Evolutionary conservation across 2,329 filamentous ascomycete species (phyloP).

Genomic region (Microthyrium microscopicum): DNA sequence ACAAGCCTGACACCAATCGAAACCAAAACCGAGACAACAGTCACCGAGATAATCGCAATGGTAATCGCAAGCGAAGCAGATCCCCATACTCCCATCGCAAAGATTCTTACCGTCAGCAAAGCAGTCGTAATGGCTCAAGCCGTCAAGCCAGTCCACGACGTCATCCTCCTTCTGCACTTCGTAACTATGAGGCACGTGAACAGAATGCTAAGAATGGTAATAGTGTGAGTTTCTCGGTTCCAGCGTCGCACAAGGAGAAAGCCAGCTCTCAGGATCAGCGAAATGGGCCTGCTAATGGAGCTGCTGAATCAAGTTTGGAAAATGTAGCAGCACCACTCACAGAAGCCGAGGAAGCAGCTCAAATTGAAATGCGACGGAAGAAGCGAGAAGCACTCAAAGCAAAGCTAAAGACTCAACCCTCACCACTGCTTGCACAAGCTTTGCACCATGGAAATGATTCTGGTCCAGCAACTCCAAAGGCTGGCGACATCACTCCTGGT

Average conservation of each 20-base stretch:
- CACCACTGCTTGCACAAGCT: constrained; percentile 59
- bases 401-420: constrained; percentile 56
- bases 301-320: constrained; percentile 30
- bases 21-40: constrained; percentile 1
- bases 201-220: neutral
- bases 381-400: constrained; percentile 71
- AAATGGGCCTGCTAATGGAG: neutral
- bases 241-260: constrained; percentile 3
- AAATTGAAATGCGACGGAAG: constrained; percentile 72
- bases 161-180: neutral
- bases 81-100: neutral
- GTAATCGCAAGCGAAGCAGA: neutral
- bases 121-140: no score
- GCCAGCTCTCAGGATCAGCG: neutral
- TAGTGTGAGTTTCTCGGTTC: neutral
- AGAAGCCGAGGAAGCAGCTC: constrained; percentile 51
- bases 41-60: constrained; percentile 1
- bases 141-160: constrained; percentile 2
- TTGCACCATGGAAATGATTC: constrained; percentile 46
- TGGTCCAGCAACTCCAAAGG: constrained; percentile 37
- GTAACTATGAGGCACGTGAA: neutral
- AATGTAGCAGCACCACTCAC: constrained; percentile 19
- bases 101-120: no score
- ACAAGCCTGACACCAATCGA: no score
- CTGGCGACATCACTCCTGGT: constrained; percentile 21